Conservation (phyloP, 192 early-diverging fungal species). For the Mortierella hygrophila region DNA sequence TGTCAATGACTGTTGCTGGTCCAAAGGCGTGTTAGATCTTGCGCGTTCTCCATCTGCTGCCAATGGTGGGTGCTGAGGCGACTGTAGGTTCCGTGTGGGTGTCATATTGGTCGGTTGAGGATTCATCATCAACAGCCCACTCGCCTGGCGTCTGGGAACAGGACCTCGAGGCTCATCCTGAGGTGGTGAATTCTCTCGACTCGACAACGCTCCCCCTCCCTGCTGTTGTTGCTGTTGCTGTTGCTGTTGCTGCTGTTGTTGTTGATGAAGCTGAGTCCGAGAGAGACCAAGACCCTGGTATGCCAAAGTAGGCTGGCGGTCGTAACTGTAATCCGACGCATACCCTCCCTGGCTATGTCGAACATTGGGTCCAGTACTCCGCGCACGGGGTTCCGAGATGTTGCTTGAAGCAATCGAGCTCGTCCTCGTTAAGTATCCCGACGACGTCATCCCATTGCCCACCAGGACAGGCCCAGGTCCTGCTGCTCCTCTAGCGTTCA, state of each 20-base stretch:
- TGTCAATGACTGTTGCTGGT: background rate
- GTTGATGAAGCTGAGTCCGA: background rate
- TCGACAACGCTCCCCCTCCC: constrained; percentile 1
- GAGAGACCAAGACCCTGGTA: background rate
- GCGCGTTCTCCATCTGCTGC: background rate
- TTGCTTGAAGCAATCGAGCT: constrained; percentile 13
- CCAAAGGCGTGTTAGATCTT: background rate
- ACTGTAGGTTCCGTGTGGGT: background rate
- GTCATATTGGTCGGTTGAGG: background rate
- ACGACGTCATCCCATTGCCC: constrained; percentile 19
- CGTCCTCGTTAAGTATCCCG: constrained; percentile 25
- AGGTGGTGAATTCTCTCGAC: constrained; percentile 28
- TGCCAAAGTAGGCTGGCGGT: background rate
- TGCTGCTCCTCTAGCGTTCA: background rate
- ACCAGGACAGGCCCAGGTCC: background rate
- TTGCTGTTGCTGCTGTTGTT: background rate
- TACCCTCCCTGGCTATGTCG: constrained; percentile 18
- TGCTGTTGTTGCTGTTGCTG: background rate
- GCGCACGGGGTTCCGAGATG: constrained; percentile 5
- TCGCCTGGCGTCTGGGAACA: constrained; percentile 9
- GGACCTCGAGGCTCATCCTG: constrained; percentile 5
- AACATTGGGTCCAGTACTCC: background rate
- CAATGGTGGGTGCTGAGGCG: background rate
- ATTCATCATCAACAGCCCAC: background rate
- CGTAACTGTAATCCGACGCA: constrained; percentile 21